Evolutionary conservation across 441 rosid genomes (phyloP), one percentile per base, ranked within the genome.

Genomic region (Erysimum pusillum): DNA sequence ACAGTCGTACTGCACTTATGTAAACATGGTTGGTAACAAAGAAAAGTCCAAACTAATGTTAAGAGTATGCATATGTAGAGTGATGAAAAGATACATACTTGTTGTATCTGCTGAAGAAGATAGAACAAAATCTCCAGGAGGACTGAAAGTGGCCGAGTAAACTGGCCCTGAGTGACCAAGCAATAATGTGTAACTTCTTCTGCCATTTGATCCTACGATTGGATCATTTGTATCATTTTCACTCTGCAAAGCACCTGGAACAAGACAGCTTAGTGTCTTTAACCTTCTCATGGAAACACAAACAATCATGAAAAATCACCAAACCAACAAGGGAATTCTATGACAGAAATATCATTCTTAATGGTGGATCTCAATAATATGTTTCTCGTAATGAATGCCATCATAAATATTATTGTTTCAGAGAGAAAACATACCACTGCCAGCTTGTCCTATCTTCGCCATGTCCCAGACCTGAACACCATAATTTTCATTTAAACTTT

Each of bases 141-240:
- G 98, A 83, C 95, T 85, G 76, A 97, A 92, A 74, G 92, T 83
- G 73, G 97, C 79, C 18, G 99, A 89, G 89, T 94, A 87, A 75
- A 97, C 92, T 58, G 99, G 98, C 68, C 97, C 99, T 5, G 97
- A 91, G 78, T 94, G 98, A 76, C 97, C 99, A 77, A 83, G 92
- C 64, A 88, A 84, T 75, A 94, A 80, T 65, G 90, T 83, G 80
- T 92, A 91, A 10, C 87, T 88, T 83, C 87, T 89, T 72, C 83
- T 83, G 67, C 88, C 83, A 79, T 85, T 86, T 71, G 85, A 74
- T 59, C 86, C 87, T 51, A 54, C 60, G 17, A 28, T 66, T 77
- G 80, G 87, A 71, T 90, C 98, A 69, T 73, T 84, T 56, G 90
- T 59, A 75, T 82, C 95, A 73, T 81, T 89, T 84, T 90, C 98